Conservation (phyloP, 805 yeast genomes). For the Lachancea waltii region DNA sequence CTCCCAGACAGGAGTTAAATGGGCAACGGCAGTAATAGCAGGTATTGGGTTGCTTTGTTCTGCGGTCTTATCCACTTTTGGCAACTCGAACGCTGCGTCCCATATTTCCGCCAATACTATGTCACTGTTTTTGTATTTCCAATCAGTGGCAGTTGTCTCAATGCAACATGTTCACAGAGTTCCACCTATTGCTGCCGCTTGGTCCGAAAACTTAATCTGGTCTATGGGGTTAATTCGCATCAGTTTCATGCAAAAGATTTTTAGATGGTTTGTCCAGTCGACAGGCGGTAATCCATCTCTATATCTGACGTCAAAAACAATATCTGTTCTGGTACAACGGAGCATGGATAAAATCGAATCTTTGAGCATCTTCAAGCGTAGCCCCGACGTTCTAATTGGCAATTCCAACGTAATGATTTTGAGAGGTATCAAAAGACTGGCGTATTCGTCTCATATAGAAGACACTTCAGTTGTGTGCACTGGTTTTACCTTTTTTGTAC, state of each 20-base stretch:
- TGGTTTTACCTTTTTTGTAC: conserved; percentile 77
- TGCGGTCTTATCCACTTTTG: conserved; percentile 77
- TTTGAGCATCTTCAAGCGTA: conserved; percentile 32
- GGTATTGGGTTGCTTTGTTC: conserved; percentile 81
- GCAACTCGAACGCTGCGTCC: conserved; percentile 84
- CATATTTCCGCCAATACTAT: conserved; percentile 83
- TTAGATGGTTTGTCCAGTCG: conserved; percentile 78
- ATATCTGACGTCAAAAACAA: conserved; percentile 53
- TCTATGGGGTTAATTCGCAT: conserved; percentile 85
- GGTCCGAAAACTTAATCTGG: conserved; percentile 93
- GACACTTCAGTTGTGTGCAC: conserved; percentile 78
- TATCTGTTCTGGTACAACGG: conserved; percentile 67
- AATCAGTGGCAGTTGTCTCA: conserved; percentile 73
- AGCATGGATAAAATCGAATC: conserved; percentile 24
- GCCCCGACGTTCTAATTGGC: conserved; percentile 38
- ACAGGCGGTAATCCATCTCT: conserved; percentile 84
- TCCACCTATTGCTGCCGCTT: conserved; percentile 88
- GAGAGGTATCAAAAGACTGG: conserved; percentile 84
- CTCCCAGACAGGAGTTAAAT: conserved; percentile 71
- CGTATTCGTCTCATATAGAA: conserved; percentile 70
- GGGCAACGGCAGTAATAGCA: conserved; percentile 90
- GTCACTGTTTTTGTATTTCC: conserved; percentile 80
- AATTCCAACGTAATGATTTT: conserved; percentile 57
- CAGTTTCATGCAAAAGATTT: conserved; percentile 74
- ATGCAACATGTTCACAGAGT: conserved; percentile 81